Evolutionary conservation across 371 early-diverging fungal genomes (phyloP).

Genomic region (Rhizopus arrhizus): DNA sequence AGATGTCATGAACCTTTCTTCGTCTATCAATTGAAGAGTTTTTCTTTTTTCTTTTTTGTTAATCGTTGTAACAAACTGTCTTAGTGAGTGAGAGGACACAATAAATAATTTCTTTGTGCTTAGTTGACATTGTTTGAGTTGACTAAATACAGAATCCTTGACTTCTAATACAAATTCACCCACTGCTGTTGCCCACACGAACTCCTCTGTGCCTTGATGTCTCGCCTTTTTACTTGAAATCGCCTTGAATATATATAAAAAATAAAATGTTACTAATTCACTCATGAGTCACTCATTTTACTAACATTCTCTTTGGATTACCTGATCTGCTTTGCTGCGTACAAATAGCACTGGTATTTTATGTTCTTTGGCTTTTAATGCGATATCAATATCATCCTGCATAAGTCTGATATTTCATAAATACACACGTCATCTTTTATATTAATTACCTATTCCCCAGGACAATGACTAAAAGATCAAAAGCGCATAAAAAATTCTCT

Average conservation of each 20-base stretch:
- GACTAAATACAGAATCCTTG: conserved; percentile 34
- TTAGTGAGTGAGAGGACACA: conserved; percentile 43
- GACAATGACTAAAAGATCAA: conserved; percentile 52
- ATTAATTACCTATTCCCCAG: conserved; percentile 45
- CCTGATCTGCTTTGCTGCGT: conserved; percentile 53
- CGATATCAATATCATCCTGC: conserved; percentile 40
- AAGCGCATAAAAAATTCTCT: conserved; percentile 49
- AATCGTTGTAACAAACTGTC: conserved; percentile 39
- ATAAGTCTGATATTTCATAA: conserved; percentile 26
- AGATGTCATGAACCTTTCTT: conserved; percentile 42
- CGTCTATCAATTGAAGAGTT: conserved; percentile 35
- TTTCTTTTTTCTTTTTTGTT: conserved; percentile 33
- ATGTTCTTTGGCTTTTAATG: conserved; percentile 39
- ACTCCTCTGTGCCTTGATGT: conserved; percentile 19
- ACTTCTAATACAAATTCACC: conserved; percentile 46
- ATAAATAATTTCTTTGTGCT: conserved; percentile 44
- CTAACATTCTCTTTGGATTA: conserved; percentile 3
- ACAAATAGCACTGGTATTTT: conserved; percentile 45
- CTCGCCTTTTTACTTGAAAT: conserved; percentile 38
- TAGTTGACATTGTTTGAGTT: conserved; percentile 39
- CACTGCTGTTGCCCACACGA: conserved; percentile 37
- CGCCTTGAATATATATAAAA: conserved; percentile 25
- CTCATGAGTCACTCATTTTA: no score
- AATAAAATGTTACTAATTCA: background rate
- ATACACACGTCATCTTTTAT: background rate